Evolutionary conservation across 2,329 filamentous ascomycete genomes (phyloP), one percentile per base, ranked within the genome.

Genomic region (Trichoderma atrobrunneum): DNA sequence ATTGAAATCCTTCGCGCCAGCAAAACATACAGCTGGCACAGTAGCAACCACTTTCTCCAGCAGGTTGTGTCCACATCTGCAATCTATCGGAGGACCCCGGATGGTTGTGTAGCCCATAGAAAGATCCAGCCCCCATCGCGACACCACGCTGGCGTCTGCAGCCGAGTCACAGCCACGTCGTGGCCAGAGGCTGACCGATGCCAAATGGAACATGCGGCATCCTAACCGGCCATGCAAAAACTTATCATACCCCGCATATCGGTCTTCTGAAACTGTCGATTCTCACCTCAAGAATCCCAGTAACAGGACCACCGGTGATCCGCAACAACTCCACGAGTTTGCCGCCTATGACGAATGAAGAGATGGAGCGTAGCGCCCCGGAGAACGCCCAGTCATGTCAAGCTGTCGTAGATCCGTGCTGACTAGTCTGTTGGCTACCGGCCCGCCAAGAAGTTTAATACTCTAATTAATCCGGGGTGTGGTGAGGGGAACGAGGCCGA

Each of bases 361-460:
- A n/a, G 39, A 51, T 54, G 7, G 7, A 24, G 61, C n/a, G n/a
- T 16, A 61, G n/a, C 28, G 39, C 28, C 36, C 28, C 57, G 36
- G 60, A 48, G 26, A 21, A 11, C 18, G 34, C 36, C 39, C 59
- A 34, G 57, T n/a, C 36, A 30, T 70, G 28, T n/a, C 36, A 60
- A 24, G 12, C 48, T 61, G 36, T 28, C 48, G 66, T 48, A 32
- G 67, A 70, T 62, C 67, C 28, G 39, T 26, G 24, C 3, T 61
- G 57, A 39, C 56, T 62, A 70, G 67, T 28, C 57, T 36, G 14
- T 43, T 62, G 36, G 21, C 14, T 36, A n/a, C 36, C 67, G 57
- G 57, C 36, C 65, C 57, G 67, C 67, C 67, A 70, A 70, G 67
- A 60, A 70, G 57, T 61, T 14, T 70, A 70, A 57, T 36, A 26